Percentiles rank a stretch among this genome's conserved stretches.
Evolutionary conservation across 1,139 yeast species (phyloP).

Genomic region (Kurtzmaniella quercitrusa): DNA sequence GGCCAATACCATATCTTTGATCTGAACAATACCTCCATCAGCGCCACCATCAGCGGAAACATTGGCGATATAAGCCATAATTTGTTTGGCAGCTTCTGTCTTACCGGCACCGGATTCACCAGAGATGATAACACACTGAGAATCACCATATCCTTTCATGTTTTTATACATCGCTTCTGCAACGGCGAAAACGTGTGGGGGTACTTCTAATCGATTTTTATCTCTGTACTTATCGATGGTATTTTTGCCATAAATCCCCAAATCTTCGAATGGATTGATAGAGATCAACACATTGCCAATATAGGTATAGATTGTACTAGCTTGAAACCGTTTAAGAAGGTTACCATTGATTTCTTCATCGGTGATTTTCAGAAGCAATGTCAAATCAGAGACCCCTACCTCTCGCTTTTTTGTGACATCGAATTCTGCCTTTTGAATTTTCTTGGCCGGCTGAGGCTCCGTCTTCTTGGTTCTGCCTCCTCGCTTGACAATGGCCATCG

Average conservation of each 20-base stretch:
- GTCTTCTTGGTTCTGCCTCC: conserved; percentile 62
- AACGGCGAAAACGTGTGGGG: conserved; percentile 98
- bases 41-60: conserved; percentile 52
- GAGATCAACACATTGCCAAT: conserved; percentile 89
- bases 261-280: conserved; percentile 93
- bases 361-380: conserved; percentile 79
- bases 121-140: conserved; percentile 95
- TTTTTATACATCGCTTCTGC: conserved; percentile 97
- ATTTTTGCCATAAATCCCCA: conserved; percentile 87
- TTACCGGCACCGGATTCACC: conserved; percentile 99
- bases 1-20: conserved; percentile 96
- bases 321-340: conserved; percentile 81
- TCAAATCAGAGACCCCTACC: conserved; percentile 95
- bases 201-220: conserved; percentile 89
- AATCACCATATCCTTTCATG: conserved; percentile 89
- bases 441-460: conserved; percentile 40
- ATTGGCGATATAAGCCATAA: conserved; percentile 96
- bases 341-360: conserved; percentile 94
- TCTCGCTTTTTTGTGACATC: conserved; percentile 88
- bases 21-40: conserved; percentile 58
- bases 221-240: conserved; percentile 78
- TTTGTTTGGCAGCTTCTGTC: conserved; percentile 97
- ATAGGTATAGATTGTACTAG: conserved; percentile 85
- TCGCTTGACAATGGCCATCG: conserved; percentile 75
- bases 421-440: conserved; percentile 87